Evolutionary conservation across 139 green algal species (phyloP).

Genomic region (Volvox reticuliferus): DNA sequence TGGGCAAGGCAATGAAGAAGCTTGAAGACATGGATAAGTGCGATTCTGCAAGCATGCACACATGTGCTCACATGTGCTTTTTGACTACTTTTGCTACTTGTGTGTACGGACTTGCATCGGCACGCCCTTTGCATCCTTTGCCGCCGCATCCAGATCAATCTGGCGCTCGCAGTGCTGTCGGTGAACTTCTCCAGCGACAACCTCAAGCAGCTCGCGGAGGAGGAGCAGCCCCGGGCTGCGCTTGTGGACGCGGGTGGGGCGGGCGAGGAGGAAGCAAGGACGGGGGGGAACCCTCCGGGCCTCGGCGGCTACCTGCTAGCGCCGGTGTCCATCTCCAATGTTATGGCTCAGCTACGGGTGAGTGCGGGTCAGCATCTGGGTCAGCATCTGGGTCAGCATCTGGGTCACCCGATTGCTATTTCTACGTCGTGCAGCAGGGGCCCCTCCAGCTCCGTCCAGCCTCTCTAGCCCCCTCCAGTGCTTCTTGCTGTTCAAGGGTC

Average conservation of each 20-base stretch:
- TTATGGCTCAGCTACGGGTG: not conserved
- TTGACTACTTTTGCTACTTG: not conserved
- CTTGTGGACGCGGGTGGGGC: not conserved
- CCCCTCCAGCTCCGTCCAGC: no score
- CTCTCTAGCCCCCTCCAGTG: no score
- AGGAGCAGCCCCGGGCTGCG: not conserved
- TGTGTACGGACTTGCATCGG: not conserved
- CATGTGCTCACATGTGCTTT: not conserved
- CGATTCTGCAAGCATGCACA: not conserved
- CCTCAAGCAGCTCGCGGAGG: not conserved
- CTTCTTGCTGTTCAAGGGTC: no score
- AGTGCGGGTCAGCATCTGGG: no score
- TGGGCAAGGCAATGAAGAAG: no score
- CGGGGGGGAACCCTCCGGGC: no score
- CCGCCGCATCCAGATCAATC: constrained; percentile 64
- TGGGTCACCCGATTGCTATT: no score
- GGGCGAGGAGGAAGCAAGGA: not conserved
- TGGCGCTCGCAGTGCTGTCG: constrained; percentile 77
- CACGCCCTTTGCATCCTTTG: not conserved
- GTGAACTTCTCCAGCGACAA: constrained; percentile 63
- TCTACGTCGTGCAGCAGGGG: no score
- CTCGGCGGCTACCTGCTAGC: not conserved
- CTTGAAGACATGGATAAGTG: no score
- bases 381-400: no score
- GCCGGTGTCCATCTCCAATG: not conserved